A percentile compares a stretch with the other conserved stretches of the same genome.
phyloP scores from a whole-genome alignment of 495 filamentous ascomycete species.

The Penicillium odoratum region DNA sequence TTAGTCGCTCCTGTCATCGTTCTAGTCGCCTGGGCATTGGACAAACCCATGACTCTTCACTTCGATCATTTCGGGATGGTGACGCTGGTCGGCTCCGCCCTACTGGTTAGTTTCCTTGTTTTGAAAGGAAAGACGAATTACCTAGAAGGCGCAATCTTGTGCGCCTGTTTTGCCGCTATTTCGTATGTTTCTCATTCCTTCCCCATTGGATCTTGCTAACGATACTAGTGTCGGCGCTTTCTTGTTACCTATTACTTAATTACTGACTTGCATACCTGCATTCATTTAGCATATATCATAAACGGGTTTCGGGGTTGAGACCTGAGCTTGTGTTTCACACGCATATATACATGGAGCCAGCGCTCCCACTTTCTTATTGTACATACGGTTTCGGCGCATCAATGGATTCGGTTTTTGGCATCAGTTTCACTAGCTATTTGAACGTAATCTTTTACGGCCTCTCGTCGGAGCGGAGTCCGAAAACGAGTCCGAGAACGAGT shows the following conservation, averaged over 20 bases:
- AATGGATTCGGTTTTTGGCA: background rate
- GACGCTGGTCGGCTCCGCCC: conserved; percentile 78
- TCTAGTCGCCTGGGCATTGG: conserved; percentile 80
- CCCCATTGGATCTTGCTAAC: background rate
- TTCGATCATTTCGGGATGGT: conserved; percentile 93
- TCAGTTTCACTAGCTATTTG: too few species aligned
- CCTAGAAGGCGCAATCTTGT: conserved; percentile 78
- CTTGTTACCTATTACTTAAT: conserved; percentile 11
- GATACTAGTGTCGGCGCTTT: conserved; percentile 12
- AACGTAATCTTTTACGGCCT: too few species aligned
- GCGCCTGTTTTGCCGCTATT: conserved; percentile 71
- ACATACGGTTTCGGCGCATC: background rate
- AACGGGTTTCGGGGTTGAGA: background rate
- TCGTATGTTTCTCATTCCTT: conserved; percentile 25
- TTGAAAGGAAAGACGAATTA: conserved; percentile 87
- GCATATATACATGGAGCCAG: background rate
- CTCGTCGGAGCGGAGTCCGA: too few species aligned
- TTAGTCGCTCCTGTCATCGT: conserved; percentile 89
- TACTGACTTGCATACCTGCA: background rate
- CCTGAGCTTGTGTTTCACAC: background rate
- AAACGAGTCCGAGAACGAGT: too few species aligned
- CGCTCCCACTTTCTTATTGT: background rate
- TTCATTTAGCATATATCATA: background rate
- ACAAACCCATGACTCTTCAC: conserved; percentile 81
- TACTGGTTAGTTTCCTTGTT: conserved; percentile 86